Evolutionary conservation across 2,329 filamentous ascomycete species (phyloP).

Genomic region (Didymella lethalis): DNA sequence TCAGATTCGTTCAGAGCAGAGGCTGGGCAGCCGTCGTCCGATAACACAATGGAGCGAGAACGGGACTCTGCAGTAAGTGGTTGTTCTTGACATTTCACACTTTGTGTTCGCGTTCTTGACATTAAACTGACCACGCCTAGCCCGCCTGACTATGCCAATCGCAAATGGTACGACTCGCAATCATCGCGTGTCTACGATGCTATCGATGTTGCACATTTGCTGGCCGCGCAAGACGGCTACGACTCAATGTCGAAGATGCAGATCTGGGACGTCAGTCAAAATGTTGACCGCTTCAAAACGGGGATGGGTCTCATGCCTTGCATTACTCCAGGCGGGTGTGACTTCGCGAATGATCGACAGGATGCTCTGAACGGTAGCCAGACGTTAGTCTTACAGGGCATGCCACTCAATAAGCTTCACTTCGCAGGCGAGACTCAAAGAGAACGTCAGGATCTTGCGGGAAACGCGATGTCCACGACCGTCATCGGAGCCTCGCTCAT

Average conservation of each 20-base stretch:
- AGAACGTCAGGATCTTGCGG: constrained; percentile 73
- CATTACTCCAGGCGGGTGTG: constrained; percentile 70
- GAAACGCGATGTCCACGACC: constrained; percentile 81
- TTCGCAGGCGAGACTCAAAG: constrained; percentile 67
- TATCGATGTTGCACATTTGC: constrained; percentile 68
- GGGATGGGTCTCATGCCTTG: constrained; percentile 69
- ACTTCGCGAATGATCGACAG: constrained; percentile 67
- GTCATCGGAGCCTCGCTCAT: constrained; percentile 72
- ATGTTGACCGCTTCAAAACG: constrained; percentile 68
- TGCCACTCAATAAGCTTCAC: constrained; percentile 68
- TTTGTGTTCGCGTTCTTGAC: not conserved
- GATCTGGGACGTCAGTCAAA: constrained; percentile 73
- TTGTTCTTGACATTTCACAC: not conserved
- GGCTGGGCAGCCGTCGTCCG: constrained; percentile 64
- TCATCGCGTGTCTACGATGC: constrained; percentile 70
- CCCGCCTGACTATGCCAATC: constrained; percentile 65
- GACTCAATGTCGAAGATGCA: constrained; percentile 66
- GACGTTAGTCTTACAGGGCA: constrained; percentile 70
- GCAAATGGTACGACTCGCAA: constrained; percentile 59
- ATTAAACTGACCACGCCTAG: constrained; percentile 24
- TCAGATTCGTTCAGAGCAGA: constrained; percentile 58
- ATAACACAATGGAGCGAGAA: constrained; percentile 67
- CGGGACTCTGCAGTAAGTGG: constrained; percentile 53
- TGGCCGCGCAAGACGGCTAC: constrained; percentile 57
- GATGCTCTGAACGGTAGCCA: constrained; percentile 70